Evolutionary conservation across 768 basidiomycete genomes (phyloP).

Genomic region (Boletellus ananas): DNA sequence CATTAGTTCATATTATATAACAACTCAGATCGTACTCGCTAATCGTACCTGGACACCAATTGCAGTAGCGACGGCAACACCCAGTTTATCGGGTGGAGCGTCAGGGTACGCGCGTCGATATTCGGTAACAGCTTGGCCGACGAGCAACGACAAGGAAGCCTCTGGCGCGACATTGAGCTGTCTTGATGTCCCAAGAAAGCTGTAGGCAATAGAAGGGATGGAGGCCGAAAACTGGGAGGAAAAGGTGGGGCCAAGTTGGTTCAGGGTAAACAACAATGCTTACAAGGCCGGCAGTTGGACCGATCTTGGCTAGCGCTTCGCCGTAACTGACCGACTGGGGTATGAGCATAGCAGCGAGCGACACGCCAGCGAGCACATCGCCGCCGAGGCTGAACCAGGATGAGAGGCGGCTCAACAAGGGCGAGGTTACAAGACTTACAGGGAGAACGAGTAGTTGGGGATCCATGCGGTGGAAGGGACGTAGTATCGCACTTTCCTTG

Average conservation of each 20-base stretch:
- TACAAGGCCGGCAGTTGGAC: slow-evolving; percentile 82
- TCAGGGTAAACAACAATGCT: slow-evolving; percentile 23
- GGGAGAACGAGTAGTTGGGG: slow-evolving; percentile 64
- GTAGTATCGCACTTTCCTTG: slow-evolving; percentile 64
- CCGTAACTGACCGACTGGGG: slow-evolving; percentile 92
- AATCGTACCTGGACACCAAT: slow-evolving; percentile 74
- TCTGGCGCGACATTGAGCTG: slow-evolving; percentile 86
- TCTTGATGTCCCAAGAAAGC: slow-evolving; percentile 80
- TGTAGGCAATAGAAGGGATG: slow-evolving; percentile 85
- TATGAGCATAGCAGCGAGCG: slow-evolving; percentile 80
- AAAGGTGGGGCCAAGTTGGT: neutral
- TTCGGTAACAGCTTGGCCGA: slow-evolving; percentile 82
- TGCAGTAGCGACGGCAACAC: slow-evolving; percentile 69
- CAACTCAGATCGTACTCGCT: neutral
- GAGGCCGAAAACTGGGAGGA: slow-evolving; percentile 68
- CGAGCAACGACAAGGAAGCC: slow-evolving; percentile 79
- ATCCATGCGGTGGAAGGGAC: slow-evolving; percentile 78
- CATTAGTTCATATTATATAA: neutral
- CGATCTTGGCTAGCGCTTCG: slow-evolving; percentile 79
- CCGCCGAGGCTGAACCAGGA: slow-evolving; percentile 45
- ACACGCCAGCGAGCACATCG: slow-evolving; percentile 81
- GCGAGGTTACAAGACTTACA: slow-evolving; percentile 42
- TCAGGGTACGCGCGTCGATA: slow-evolving; percentile 49
- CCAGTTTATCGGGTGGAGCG: slow-evolving; percentile 44
- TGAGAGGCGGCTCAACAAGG: neutral